Evolutionary conservation across 306 rosid genomes (phyloP), one percentile per base, ranked within the genome.

Genomic region (Psophocarpus tetragonolobus): DNA sequence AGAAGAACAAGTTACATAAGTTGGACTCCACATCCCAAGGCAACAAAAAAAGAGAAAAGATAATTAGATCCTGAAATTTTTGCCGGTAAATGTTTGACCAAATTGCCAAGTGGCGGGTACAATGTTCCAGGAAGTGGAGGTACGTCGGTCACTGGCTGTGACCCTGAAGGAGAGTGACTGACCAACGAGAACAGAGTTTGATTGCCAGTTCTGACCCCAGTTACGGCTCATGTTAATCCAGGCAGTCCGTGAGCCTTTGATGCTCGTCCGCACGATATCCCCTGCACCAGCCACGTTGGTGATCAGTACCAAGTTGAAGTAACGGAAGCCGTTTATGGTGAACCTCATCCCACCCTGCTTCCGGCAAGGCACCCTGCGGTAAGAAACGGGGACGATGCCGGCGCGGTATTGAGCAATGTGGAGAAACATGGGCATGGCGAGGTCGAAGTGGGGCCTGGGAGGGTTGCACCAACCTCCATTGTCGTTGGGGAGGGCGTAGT

Each of bases 181-280:
- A 32, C 97, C 95, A 50, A 83, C 86, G 79, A 93, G 39, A 50
- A 85, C 82, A 20, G 74, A 38, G 68, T 85, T 85, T 36, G 89
- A 82, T n/a, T 93, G 98, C 98, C 97, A 93, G 51, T 93, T 93
- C 73, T 93, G 98, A 62, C 98, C 98, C 98, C 95, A 93, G 80
- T 93, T 93, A 0, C 95, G 88, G 50, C 91, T 93, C 98, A 91
- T 32, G 65, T 81, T 82, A 91, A 91, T 87, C 98, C 98, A 93
- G 5, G 73, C 91, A 1, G 85, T 87, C 11, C 71, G 79, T 2
- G 97, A 84, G 0, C 98, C 98, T 50, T 90, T 91, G 50, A 93
- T 78, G 73, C 86, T 87, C 54, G 80, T 91, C 54, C 60, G 82
- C 86, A 81, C 81, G 9, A 93, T 67, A 68, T 93, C 95, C 14